phyloP scores from a whole-genome alignment of 2,329 filamentous ascomycete genomes.

The Dactylellina leptospora region DNA sequence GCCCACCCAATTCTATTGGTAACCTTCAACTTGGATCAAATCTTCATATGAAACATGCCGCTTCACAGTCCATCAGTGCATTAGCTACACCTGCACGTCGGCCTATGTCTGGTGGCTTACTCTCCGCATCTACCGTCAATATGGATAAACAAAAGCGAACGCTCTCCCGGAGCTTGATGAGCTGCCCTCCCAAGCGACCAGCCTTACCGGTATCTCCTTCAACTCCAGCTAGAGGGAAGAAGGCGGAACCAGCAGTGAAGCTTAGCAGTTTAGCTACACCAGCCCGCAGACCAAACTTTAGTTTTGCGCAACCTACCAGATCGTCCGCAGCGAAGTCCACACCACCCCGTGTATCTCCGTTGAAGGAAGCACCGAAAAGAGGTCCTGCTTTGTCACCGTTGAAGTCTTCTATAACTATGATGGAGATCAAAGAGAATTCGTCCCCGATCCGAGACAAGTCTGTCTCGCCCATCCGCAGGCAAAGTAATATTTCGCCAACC shows the following conservation, averaged over 20 bases:
- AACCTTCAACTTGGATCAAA: conserved; percentile 32
- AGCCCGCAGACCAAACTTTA: conserved; percentile 20
- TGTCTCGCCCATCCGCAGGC: neutral
- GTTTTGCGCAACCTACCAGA: conserved; percentile 37
- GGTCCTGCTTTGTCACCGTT: conserved; percentile 28
- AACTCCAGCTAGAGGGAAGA: conserved; percentile 9
- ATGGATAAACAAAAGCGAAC: conserved; percentile 3
- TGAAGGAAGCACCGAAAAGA: conserved; percentile 42
- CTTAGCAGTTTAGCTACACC: conserved; percentile 22
- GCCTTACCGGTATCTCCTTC: conserved; percentile 9
- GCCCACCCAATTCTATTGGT: conserved; percentile 30
- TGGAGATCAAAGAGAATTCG: conserved; percentile 24
- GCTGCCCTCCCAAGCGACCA: conserved; percentile 40
- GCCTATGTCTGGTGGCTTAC: conserved; percentile 13
- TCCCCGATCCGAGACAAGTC: conserved; percentile 6
- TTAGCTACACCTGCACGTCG: conserved; percentile 40
- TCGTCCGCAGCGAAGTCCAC: conserved; percentile 33
- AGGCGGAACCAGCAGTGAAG: neutral
- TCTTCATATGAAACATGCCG: neutral
- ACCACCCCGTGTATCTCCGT: conserved; percentile 17
- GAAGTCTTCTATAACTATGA: conserved; percentile 29
- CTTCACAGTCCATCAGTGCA: neutral
- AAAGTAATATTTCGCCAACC: neutral
- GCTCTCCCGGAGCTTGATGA: conserved; percentile 22
- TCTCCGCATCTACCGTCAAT: conserved; percentile 21